phyloP scores from a whole-genome alignment of 1,139 yeast genomes.

The Debaryomycetaceae sp. region DNA sequence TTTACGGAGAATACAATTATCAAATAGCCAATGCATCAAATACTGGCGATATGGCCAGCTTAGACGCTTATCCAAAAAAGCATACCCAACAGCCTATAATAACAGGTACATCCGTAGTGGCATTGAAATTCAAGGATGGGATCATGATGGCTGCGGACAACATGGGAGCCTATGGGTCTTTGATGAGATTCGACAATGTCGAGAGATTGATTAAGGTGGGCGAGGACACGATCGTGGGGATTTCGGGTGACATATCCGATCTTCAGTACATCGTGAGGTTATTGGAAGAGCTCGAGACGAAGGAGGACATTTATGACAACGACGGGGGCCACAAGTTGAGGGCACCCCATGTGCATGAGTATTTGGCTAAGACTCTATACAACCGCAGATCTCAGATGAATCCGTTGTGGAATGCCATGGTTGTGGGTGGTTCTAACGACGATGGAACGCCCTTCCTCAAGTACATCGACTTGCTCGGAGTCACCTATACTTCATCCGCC shows the following conservation, averaged over 20 bases:
- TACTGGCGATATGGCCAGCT: slow-evolving; percentile 11
- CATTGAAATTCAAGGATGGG: slow-evolving; percentile 86
- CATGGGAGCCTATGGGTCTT: slow-evolving; percentile 88
- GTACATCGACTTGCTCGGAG: slow-evolving; percentile 90
- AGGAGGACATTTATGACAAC: slow-evolving; percentile 75
- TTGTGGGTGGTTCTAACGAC: slow-evolving; percentile 86
- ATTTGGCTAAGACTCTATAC: slow-evolving; percentile 80
- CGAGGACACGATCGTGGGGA: slow-evolving; percentile 80
- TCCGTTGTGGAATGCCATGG: slow-evolving; percentile 92
- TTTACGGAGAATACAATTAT: slow-evolving; percentile 76
- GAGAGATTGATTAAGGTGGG: slow-evolving; percentile 87
- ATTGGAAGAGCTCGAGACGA: slow-evolving; percentile 69
- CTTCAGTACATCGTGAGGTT: slow-evolving; percentile 77
- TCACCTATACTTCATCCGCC: slow-evolving; percentile 82
- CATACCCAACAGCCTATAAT: slow-evolving; percentile 93
- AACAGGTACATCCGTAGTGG: slow-evolving; percentile 94
- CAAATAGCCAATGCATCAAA: slow-evolving; percentile 58
- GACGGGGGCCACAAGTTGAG: slow-evolving; percentile 70
- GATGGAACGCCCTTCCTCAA: slow-evolving; percentile 66
- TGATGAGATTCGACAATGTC: slow-evolving; percentile 79
- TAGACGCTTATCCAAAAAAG: slow-evolving; percentile 57
- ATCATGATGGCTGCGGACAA: slow-evolving; percentile 94
- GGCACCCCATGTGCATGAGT: slow-evolving; percentile 87
- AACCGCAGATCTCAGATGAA: slow-evolving; percentile 87
- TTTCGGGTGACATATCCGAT: slow-evolving; percentile 94